Evolutionary conservation across 768 basidiomycete species (phyloP), one percentile per base, ranked within the genome.

Genomic region (Flagelloscypha sp.): DNA sequence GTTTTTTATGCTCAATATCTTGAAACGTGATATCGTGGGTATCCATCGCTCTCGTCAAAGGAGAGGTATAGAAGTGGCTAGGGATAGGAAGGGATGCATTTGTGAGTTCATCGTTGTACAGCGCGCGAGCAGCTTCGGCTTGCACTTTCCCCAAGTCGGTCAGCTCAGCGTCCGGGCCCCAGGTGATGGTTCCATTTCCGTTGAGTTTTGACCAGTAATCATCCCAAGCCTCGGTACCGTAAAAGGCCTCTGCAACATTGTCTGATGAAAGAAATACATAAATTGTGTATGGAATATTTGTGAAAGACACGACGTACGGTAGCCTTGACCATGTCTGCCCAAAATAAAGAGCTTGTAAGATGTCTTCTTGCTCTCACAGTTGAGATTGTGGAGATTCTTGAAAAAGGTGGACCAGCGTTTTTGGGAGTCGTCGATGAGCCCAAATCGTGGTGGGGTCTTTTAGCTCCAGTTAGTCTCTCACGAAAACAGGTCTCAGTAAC

Each of bases 131-230:
- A 8, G 43, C 52, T 16, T 50, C 33, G 0, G 82, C 84, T 54
- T 85, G 81, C 0, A 51, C 44, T 27, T 70, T 59, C 1, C 84
- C 84, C 3, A 70, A 41, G 0, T 54, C 50, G 0, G 84, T 86
- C 17, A 86, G 67, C 19, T 69, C 57, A 6, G 83, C 72, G 48
- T 85, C 82, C 18, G 83, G 84, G 18, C 85, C 85, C 84, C 84
- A 88, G 1, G 56, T 57, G 4, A 84, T 55, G 35, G 80, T 69
- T 9, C 61, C 78, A 42, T 88, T 79, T 0, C 76, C 77, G 31
- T 80, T 56, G 7, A 76, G 49, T 46, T 68, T 76, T 2, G 78
- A 66, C 74, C 74, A 84, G 44, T 78, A 51, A 8, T 66, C 62
- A 43, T 69, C 62, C 84, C 84, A 87, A 3, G 62, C 66, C 55